These are phyloP conservation scores for Trametopsis cervina DNA, from an alignment of 768 basidiomycete genomes.

Conservation along the genomic window DNA sequence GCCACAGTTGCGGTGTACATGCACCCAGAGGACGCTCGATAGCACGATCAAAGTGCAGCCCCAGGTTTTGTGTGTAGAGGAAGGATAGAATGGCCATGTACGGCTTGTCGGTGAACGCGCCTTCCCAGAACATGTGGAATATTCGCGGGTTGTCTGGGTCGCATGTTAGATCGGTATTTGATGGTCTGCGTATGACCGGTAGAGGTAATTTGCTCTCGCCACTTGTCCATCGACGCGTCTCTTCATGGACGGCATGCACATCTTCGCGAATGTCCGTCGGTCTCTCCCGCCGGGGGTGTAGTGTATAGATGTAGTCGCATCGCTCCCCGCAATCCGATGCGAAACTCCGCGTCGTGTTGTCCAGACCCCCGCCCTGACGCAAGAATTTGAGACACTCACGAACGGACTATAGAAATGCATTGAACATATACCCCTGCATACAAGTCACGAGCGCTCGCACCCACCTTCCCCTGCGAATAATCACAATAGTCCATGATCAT, in stretches of 20 bases:
- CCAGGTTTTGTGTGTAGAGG: slow-evolving; percentile 94
- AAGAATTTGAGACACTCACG: slow-evolving; percentile 94
- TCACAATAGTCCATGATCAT: slow-evolving; percentile 89
- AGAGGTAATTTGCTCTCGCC: no score
- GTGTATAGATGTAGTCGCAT: slow-evolving; percentile 64
- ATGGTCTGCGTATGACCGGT: slow-evolving; percentile 43
- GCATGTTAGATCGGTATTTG: slow-evolving; percentile 44
- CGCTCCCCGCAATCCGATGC: slow-evolving; percentile 65
- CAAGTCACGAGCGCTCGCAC: no score
- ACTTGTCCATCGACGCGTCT: no score
- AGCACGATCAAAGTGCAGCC: slow-evolving; percentile 65
- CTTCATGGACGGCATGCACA: no score
- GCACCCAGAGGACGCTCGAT: slow-evolving; percentile 25
- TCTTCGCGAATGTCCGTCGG: neutral
- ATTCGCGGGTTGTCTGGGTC: slow-evolving; percentile 85
- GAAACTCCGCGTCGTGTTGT: slow-evolving; percentile 65
- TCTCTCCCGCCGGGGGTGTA: neutral
- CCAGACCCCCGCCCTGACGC: slow-evolving; percentile 80
- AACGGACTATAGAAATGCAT: slow-evolving; percentile 86
- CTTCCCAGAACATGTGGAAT: slow-evolving; percentile 99
- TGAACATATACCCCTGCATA: no score
- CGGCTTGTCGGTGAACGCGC: slow-evolving; percentile 97
- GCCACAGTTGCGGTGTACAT: slow-evolving; percentile 91
- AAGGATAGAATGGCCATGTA: slow-evolving; percentile 95
- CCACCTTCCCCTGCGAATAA: slow-evolving; percentile 71